phyloP scores from a whole-genome alignment of 495 filamentous ascomycete species.

The Friedmanniomyces simplex region DNA sequence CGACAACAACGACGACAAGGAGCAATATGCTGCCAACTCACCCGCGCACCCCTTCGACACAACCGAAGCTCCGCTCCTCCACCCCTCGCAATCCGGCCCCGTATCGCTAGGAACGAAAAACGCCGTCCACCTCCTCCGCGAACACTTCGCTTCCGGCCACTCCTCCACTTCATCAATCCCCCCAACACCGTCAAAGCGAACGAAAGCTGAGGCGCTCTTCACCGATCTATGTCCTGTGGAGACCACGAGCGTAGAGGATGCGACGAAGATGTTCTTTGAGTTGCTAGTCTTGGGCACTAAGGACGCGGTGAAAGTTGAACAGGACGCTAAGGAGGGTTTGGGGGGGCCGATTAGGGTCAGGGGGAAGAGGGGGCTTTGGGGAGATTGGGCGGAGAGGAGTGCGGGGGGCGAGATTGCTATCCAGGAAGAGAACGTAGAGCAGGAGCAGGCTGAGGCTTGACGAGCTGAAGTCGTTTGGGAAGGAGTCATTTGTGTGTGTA shows the following conservation, averaged over 20 bases:
- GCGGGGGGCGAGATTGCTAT: conserved; percentile 3
- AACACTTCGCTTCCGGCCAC: conserved; percentile 63
- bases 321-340: conserved; percentile 48
- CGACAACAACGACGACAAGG: conserved; percentile 28
- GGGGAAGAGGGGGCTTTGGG: conserved; percentile 87
- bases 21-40: conserved; percentile 17
- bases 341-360: conserved; percentile 70
- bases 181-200: conserved; percentile 50
- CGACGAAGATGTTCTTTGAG: conserved; percentile 99
- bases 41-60: conserved; percentile 52
- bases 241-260: conserved; percentile 69
- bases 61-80: conserved; percentile 58
- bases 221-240: conserved; percentile 80
- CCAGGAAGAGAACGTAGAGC: not conserved
- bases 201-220: conserved; percentile 53
- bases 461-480: too few relatives aligned
- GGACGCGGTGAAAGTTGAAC: conserved; percentile 96
- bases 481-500: too few relatives aligned
- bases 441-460: not conserved
- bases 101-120: conserved; percentile 86
- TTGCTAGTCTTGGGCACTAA: conserved; percentile 91
- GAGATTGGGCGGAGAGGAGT: conserved; percentile 67
- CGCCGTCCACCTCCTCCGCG: conserved; percentile 87
- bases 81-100: conserved; percentile 70
- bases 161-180: conserved; percentile 48